Percentiles rank a stretch among this genome's conserved stretches.
Conservation (phyloP, 2,329 filamentous ascomycete species). For the Coleophoma eucalyptorum region DNA sequence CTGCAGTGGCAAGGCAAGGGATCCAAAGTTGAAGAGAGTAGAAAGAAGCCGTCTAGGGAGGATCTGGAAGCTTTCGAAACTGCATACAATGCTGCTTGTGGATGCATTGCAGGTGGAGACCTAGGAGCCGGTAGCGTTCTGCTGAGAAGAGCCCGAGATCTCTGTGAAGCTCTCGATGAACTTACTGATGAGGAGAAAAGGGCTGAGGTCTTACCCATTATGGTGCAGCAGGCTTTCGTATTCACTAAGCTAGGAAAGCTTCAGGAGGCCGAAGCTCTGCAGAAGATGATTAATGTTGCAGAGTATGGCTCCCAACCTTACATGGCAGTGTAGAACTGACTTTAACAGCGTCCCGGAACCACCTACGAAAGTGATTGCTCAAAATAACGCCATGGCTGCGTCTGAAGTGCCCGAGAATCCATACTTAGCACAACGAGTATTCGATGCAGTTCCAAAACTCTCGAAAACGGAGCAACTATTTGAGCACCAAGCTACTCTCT, state of each 20-base stretch:
- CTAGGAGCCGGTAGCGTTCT: slow-evolving; percentile 61
- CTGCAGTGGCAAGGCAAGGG: slow-evolving; percentile 60
- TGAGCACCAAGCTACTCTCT: slow-evolving; percentile 59
- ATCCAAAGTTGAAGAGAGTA: slow-evolving; percentile 20
- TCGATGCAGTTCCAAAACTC: slow-evolving; percentile 48
- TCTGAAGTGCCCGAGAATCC: slow-evolving; percentile 52
- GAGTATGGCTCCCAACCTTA: slow-evolving; percentile 44
- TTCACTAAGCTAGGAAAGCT: slow-evolving; percentile 61
- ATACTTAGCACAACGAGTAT: slow-evolving; percentile 60
- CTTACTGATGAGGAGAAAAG: slow-evolving; percentile 70
- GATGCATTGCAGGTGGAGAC: slow-evolving; percentile 66
- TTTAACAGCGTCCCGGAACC: slow-evolving; percentile 57
- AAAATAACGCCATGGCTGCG: slow-evolving; percentile 55
- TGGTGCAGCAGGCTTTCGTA: slow-evolving; percentile 73
- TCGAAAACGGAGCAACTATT: slow-evolving; percentile 64
- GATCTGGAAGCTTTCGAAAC: slow-evolving; percentile 76
- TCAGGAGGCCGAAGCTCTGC: slow-evolving; percentile 61
- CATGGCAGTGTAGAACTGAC: slow-evolving; percentile 23
- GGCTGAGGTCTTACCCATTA: slow-evolving; percentile 70
- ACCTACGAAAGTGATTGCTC: slow-evolving; percentile 62
- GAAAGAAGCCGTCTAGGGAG: slow-evolving; percentile 51
- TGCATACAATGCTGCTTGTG: slow-evolving; percentile 76
- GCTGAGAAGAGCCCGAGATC: slow-evolving; percentile 63
- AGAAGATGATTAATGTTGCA: slow-evolving; percentile 54
- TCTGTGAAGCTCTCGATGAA: slow-evolving; percentile 73